Conservation (phyloP, 371 early-diverging fungal genomes). For the Dinochytrium kinnereticum region DNA sequence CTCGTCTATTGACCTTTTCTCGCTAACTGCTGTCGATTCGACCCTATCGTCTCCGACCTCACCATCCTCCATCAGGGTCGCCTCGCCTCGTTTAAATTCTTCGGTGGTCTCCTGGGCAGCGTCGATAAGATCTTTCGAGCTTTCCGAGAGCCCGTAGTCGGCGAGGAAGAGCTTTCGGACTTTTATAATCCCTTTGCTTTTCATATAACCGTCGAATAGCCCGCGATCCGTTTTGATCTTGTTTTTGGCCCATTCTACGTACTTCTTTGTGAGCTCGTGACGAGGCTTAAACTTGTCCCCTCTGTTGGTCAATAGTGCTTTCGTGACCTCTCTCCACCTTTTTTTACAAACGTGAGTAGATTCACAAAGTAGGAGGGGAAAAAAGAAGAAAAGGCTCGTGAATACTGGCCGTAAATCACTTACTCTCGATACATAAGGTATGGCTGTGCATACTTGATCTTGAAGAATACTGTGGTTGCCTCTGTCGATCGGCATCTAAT, state of each 20-base stretch:
- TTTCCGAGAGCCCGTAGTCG: constrained; percentile 27
- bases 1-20: background rate
- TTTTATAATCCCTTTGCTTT: constrained; percentile 79
- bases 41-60: constrained; percentile 1
- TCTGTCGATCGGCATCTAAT: constrained; percentile 66
- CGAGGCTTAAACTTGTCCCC: constrained; percentile 46
- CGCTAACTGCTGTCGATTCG: background rate
- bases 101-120: constrained; percentile 36
- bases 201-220: constrained; percentile 67
- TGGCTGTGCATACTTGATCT: constrained; percentile 91
- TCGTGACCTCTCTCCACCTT: constrained; percentile 88
- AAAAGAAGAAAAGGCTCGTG: background rate
- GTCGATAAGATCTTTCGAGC: constrained; percentile 13
- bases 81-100: constrained; percentile 39
- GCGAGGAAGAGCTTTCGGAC: constrained; percentile 74
- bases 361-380: background rate
- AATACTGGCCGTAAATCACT: background rate
- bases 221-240: constrained; percentile 68
- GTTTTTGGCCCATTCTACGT: constrained; percentile 76
- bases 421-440: constrained; percentile 89
- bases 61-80: constrained; percentile 32
- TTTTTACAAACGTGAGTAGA: background rate
- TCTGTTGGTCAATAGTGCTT: constrained; percentile 50
- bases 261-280: constrained; percentile 68
- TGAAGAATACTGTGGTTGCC: constrained; percentile 72